Percentiles rank a stretch among this genome's conserved stretches.
These are phyloP conservation scores for Exobasidium cylindrosporum DNA, from an alignment of 1,284 basidiomycete species.

Conservation along the genomic window DNA sequence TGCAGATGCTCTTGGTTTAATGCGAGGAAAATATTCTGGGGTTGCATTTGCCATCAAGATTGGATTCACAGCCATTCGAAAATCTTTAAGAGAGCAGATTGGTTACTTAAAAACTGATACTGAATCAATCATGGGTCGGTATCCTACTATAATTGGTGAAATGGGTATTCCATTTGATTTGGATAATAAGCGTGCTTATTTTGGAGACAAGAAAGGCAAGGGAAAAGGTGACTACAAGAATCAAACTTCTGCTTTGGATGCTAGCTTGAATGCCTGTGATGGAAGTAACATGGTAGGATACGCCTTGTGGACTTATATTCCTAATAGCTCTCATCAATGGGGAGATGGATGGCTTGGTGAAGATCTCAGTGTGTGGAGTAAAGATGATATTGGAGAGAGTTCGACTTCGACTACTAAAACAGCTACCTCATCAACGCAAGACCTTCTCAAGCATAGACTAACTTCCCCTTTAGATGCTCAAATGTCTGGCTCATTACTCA, in stretches of 20 bases:
- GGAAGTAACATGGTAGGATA: conserved; percentile 77
- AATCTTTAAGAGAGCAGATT: conserved; percentile 78
- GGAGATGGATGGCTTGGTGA: conserved; percentile 97
- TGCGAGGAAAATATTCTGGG: conserved; percentile 75
- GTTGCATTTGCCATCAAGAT: conserved; percentile 62
- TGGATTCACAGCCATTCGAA: conserved; percentile 77
- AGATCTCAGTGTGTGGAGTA: conserved; percentile 81
- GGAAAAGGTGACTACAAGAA: conserved; percentile 65
- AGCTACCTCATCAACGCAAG: background rate
- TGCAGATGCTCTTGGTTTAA: conserved; percentile 65
- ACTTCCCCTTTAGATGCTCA: background rate
- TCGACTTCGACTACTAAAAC: background rate
- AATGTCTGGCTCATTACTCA: background rate
- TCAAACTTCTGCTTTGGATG: conserved; percentile 85
- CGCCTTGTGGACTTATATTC: conserved; percentile 87
- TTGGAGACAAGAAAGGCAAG: conserved; percentile 35
- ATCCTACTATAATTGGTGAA: conserved; percentile 90
- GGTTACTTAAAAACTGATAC: conserved; percentile 74
- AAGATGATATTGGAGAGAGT: conserved; percentile 62
- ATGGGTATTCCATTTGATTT: conserved; percentile 92
- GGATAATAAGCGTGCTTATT: conserved; percentile 75
- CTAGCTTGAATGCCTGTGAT: conserved; percentile 83
- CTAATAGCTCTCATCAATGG: conserved; percentile 73
- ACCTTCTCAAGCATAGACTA: background rate
- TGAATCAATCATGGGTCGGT: conserved; percentile 62